Evolutionary conservation across 257 asterid species (phyloP).

Genomic region (Dorcoceras hygrometricum): DNA sequence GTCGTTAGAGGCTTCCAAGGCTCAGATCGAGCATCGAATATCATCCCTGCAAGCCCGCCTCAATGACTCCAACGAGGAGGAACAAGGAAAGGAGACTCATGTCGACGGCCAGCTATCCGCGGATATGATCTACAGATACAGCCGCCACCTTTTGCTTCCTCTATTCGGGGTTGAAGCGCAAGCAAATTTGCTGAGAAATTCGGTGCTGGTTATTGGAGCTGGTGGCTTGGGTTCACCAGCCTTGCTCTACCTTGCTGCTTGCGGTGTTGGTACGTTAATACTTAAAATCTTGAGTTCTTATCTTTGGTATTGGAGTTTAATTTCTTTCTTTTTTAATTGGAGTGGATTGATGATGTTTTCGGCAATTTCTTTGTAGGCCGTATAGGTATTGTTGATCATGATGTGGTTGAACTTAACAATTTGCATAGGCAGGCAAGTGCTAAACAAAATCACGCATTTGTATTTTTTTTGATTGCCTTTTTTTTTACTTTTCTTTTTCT

Average conservation of each 20-base stretch:
- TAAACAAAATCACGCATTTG: neutral
- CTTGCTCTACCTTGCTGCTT: conserved; percentile 85
- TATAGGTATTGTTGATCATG: conserved; percentile 94
- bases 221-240: conserved; percentile 98
- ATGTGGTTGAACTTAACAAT: conserved; percentile 93
- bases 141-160: conserved; percentile 94
- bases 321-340: conserved; percentile 14
- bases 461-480: too few species aligned
- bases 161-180: conserved; percentile 82
- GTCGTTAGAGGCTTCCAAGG: conserved; percentile 38
- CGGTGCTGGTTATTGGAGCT: conserved; percentile 92
- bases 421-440: conserved; percentile 86
- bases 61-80: conserved; percentile 20
- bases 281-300: neutral
- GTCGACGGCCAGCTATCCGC: conserved; percentile 47
- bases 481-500: too few species aligned
- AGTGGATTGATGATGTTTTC: conserved; percentile 16
- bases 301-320: neutral
- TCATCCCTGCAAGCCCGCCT: conserved; percentile 64
- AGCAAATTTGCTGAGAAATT: conserved; percentile 67
- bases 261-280: conserved; percentile 51
- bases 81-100: conserved; percentile 23
- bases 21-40: conserved; percentile 51
- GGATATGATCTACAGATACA: conserved; percentile 76
- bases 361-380: conserved; percentile 52